Percentiles rank a stretch among this genome's conserved stretches.
phyloP scores from a whole-genome alignment of 768 basidiomycete genomes.

The Boletales sp. region DNA sequence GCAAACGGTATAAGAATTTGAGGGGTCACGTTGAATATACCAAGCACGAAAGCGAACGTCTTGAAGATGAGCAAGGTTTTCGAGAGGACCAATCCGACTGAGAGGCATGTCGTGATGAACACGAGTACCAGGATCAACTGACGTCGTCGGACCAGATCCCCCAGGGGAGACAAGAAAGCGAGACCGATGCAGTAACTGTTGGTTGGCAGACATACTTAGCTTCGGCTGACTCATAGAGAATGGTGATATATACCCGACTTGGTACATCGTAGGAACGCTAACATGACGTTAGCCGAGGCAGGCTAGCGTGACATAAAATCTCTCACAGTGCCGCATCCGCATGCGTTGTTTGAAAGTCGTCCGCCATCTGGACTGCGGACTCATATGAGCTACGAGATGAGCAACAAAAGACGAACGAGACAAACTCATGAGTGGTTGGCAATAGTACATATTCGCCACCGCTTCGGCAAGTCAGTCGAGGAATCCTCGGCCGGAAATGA shows the following conservation, averaged over 20 bases:
- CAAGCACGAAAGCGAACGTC: slow-evolving; percentile 35
- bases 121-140: slow-evolving; percentile 39
- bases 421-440: slow-evolving; percentile 72
- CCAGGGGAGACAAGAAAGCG: slow-evolving; percentile 40
- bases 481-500: not conserved
- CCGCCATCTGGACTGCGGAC: slow-evolving; percentile 29
- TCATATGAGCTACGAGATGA: not conserved
- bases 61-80: slow-evolving; percentile 31
- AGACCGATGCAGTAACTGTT: slow-evolving; percentile 29
- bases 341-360: slow-evolving; percentile 33
- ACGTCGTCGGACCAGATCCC: slow-evolving; percentile 43
- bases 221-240: not conserved
- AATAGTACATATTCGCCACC: slow-evolving; percentile 76
- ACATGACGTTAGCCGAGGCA: slow-evolving; percentile 3
- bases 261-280: slow-evolving; percentile 61
- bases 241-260: slow-evolving; percentile 49
- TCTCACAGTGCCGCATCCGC: slow-evolving; percentile 29
- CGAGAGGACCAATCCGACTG: slow-evolving; percentile 37
- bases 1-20: slow-evolving; percentile 40
- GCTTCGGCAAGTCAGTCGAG: slow-evolving; percentile 12
- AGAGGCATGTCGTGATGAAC: slow-evolving; percentile 29
- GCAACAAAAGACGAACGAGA: not conserved
- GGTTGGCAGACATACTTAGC: not conserved
- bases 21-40: slow-evolving; percentile 36
- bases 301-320: not conserved